These are phyloP conservation scores for Trichoderma koningii DNA, from an alignment of 2,329 filamentous ascomycete genomes.

Conservation along the genomic window DNA sequence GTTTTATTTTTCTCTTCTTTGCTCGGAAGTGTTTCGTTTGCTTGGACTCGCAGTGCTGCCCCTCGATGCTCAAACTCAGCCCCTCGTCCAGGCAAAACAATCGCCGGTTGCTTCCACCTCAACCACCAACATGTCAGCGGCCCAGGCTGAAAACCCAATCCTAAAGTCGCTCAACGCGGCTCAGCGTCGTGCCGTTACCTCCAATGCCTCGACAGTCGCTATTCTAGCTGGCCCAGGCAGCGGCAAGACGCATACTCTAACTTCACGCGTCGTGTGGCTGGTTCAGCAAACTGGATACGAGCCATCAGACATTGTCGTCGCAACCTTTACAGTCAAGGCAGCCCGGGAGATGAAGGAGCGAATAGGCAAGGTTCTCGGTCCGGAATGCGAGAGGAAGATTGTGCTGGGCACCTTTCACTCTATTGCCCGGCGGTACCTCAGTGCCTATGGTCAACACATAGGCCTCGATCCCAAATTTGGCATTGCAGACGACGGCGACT, in stretches of 20 bases:
- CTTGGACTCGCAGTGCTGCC: neutral
- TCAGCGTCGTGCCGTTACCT: slow-evolving; percentile 58
- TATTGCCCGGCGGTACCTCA: slow-evolving; percentile 81
- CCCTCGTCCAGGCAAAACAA: neutral
- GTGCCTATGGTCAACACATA: slow-evolving; percentile 80
- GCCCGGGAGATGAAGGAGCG: slow-evolving; percentile 90
- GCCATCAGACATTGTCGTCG: slow-evolving; percentile 88
- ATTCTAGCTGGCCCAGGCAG: slow-evolving; percentile 69
- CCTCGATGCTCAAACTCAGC: slow-evolving; percentile 15
- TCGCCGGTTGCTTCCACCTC: slow-evolving; percentile 1
- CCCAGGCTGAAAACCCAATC: slow-evolving; percentile 39
- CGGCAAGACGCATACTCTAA: slow-evolving; percentile 95
- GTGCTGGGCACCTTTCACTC: slow-evolving; percentile 95
- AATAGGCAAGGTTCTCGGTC: slow-evolving; percentile 78
- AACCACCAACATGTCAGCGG: slow-evolving; percentile 36
- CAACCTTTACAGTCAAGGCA: slow-evolving; percentile 96
- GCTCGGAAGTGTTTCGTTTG: neutral
- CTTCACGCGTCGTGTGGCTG: slow-evolving; percentile 87
- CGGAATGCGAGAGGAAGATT: slow-evolving; percentile 72
- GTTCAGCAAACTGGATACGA: slow-evolving; percentile 70
- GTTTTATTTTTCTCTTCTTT: neutral
- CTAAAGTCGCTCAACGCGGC: slow-evolving; percentile 56
- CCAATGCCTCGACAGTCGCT: slow-evolving; percentile 57
- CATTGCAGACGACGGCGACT: slow-evolving; percentile 85
- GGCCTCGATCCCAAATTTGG: slow-evolving; percentile 81